These are phyloP conservation scores for Capniomyces stellatus DNA, from an alignment of 371 early-diverging fungal species.

Conservation along the genomic window DNA sequence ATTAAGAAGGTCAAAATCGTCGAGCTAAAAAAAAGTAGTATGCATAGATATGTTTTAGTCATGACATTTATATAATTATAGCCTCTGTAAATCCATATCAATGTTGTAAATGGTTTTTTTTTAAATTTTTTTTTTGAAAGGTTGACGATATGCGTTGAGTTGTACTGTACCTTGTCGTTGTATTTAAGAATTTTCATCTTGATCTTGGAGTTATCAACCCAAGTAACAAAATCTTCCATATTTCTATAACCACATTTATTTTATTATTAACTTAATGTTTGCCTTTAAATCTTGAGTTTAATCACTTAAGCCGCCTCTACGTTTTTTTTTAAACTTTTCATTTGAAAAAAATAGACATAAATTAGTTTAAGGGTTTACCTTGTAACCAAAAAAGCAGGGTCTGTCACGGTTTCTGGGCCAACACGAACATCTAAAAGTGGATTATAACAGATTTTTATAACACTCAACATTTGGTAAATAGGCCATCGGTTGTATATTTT, in stretches of 20 bases:
- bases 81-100: no score
- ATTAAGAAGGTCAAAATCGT: not conserved
- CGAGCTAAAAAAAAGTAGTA: no score
- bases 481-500: no score
- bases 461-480: no score
- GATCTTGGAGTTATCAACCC: slow-evolving; percentile 97
- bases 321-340: no score
- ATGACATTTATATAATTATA: not conserved
- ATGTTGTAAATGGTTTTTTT: no score
- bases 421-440: slow-evolving; percentile 72
- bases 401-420: slow-evolving; percentile 79
- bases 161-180: slow-evolving; percentile 65
- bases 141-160: no score
- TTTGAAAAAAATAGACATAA: not conserved
- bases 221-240: slow-evolving; percentile 98
- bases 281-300: not conserved
- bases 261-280: not conserved
- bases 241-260: slow-evolving; percentile 25
- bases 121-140: no score
- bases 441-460: no score
- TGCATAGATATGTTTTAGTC: not conserved
- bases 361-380: slow-evolving; percentile 11
- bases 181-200: slow-evolving; percentile 96
- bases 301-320: no score
- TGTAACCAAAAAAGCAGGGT: slow-evolving; percentile 82